Evolutionary conservation across 2,329 filamentous ascomycete genomes (phyloP).

Genomic region (Trichoderma sp.): DNA sequence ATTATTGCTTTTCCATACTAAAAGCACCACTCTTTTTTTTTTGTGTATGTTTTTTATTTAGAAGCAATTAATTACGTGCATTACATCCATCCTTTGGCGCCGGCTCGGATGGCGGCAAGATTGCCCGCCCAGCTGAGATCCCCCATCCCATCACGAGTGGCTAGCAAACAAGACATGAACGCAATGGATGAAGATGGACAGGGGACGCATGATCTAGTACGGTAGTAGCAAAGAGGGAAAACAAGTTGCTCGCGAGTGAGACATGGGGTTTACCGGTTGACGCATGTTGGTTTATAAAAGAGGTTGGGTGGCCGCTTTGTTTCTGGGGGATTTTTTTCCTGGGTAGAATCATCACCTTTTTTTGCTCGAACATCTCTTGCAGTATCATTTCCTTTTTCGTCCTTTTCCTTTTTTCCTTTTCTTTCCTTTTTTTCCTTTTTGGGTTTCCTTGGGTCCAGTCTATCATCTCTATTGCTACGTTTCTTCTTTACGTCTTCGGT

Average conservation of each 20-base stretch:
- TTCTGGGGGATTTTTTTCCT: background rate
- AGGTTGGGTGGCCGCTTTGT: constrained; percentile 21
- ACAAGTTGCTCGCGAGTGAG: constrained; percentile 9
- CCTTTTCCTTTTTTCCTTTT: constrained; percentile 32
- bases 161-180: background rate
- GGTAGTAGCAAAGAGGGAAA: no score
- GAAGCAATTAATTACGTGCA: no score
- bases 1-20: no score
- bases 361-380: constrained; percentile 22
- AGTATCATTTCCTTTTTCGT: constrained; percentile 32
- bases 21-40: no score
- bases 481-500: background rate
- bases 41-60: no score
- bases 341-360: constrained; percentile 17
- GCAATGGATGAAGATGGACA: background rate
- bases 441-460: constrained; percentile 35
- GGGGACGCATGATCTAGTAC: no score
- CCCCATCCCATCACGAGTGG: no score
- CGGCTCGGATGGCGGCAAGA: constrained; percentile 16
- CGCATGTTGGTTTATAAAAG: constrained; percentile 22
- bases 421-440: constrained; percentile 31
- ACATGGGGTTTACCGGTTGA: constrained; percentile 4
- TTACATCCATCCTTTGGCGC: background rate
- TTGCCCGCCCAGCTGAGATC: no score
- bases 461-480: constrained; percentile 25